Evolutionary conservation across 2,329 filamentous ascomycete genomes (phyloP), one percentile per base, ranked within the genome.

Genomic region (Exophiala aquamarina): DNA sequence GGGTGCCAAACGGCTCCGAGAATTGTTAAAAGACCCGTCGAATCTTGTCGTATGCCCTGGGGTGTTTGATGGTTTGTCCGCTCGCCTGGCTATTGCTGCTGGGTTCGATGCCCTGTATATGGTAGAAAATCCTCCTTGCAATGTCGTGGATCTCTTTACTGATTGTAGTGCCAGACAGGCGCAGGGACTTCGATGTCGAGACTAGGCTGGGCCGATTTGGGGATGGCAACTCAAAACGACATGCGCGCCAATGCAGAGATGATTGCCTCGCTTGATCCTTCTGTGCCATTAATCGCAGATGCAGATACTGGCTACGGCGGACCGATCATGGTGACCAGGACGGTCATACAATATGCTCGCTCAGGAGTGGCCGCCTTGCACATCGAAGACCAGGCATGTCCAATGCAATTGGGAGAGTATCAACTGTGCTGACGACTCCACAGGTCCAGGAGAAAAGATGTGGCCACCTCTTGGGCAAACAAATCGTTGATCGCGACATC

Each of bases 361-460:
- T 69, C 75, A 3, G 77, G 77, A 18, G 73, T 81, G 2, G 78
- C 78, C 1, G 78, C 69, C 8, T 68, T 81, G 35, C 78, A 81
- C 59, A 72, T 81, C 54, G 78, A 82, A 61, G 78, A 81, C 61
- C 66, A 72, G 39, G 52, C 46, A 13, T 17, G 29, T 41, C 17
- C 26, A 26, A 11, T 6, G 11, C 23, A 26, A 11, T 26, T n/a
- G n/a, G n/a, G n/a, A n/a, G n/a, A 23, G 26, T 18, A 19, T 38
- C 11, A 7, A 38, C 20, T 17, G 19, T 17, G 19, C n/a, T 19
- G 19, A 13, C 35, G 10, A 21, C 20, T 26, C 9, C 13, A 23
- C 76, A 81, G 59, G 70, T 79, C 6, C 66, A 68, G 50, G 68
- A 64, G 13, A 71, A 71, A 47, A 63, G 67, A 14, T 71, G 69